Evolutionary conservation across 2,329 filamentous ascomycete species (phyloP).

Genomic region (Apiospora rasikravindrae): DNA sequence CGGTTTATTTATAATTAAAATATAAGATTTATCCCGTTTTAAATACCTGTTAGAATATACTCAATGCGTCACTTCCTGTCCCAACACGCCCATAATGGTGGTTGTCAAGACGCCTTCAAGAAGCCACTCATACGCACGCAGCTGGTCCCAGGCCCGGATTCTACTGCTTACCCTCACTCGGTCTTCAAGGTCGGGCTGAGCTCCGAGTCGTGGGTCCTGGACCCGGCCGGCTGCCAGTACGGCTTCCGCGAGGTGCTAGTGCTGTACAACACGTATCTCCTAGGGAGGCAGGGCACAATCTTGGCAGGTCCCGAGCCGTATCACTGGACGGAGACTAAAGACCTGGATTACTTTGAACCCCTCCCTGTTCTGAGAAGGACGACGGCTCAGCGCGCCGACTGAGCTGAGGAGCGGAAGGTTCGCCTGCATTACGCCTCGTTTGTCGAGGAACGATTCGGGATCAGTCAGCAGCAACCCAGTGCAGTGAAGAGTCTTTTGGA

Average conservation of each 20-base stretch:
- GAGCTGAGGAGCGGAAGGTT: background rate
- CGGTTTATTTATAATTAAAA: too few relatives aligned
- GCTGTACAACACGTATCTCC: constrained; percentile 18
- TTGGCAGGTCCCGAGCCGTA: background rate
- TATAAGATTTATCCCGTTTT: too few relatives aligned
- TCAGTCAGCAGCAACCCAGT: background rate
- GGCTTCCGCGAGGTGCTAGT: constrained; percentile 20
- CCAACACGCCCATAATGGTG: too few relatives aligned
- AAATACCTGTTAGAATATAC: too few relatives aligned
- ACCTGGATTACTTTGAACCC: background rate
- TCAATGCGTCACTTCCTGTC: too few relatives aligned
- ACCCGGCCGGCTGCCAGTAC: constrained; percentile 25
- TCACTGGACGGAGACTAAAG: background rate
- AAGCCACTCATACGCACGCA: background rate
- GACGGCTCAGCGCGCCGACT: background rate
- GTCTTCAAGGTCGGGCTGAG: background rate
- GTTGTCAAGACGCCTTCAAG: too few relatives aligned
- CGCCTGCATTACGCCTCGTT: background rate
- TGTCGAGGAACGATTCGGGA: background rate
- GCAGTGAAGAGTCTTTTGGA: background rate
- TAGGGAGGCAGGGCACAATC: background rate
- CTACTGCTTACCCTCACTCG: background rate
- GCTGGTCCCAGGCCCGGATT: background rate
- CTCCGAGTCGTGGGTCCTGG: constrained; percentile 24
- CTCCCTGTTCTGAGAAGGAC: background rate